Evolutionary conservation across 805 yeast genomes (phyloP), one percentile per base, ranked within the genome.

Genomic region (Kodamaea leandrae): DNA sequence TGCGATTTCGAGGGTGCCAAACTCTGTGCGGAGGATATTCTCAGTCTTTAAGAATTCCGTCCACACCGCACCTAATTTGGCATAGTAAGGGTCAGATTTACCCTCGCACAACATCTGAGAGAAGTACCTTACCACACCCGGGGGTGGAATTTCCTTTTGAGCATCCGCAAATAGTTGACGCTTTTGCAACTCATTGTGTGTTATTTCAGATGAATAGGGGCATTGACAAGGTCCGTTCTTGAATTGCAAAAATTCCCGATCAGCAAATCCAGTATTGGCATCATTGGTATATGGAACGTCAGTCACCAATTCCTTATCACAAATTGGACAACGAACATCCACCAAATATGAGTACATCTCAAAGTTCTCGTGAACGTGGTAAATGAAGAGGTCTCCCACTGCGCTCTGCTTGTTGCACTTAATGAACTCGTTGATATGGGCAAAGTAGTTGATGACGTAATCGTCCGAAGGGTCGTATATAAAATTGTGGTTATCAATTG

Each of bases 261-360:
- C 51, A 9, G 53, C 43, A 33, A 50, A 53, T 13, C 57, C 57
- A 8, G 43, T 33, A 9, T 28, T 17, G 6, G 25, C n/a, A 8
- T 39, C 35, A 14, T 39, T 49, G 6, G 52, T 39, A 14, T 47
- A 42, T 4, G 52, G 49, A 8, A 45, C 34, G 23, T 37, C 30
- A 23, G 13, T 3, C 21, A 39, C 15, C 4, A 32, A 13, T 3
- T 2, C 10, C 16, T 24, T 12, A 3, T n/a, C 9, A 19, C 42
- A 39, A 9, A 16, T n/a, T 4, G 37, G 37, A 27, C 42, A 39
- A 13, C 14, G n/a, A 13, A 39, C 18, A 16, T 39, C 26, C 6
- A 39, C 9, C 6, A 39, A 14, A 19, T 24, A 32, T 19, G 24
- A 9, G 37, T 14, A 2, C 27, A 23, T 33, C 18, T 16, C 17